phyloP scores from a whole-genome alignment of 306 rosid species.

The Lablab purpureus region DNA sequence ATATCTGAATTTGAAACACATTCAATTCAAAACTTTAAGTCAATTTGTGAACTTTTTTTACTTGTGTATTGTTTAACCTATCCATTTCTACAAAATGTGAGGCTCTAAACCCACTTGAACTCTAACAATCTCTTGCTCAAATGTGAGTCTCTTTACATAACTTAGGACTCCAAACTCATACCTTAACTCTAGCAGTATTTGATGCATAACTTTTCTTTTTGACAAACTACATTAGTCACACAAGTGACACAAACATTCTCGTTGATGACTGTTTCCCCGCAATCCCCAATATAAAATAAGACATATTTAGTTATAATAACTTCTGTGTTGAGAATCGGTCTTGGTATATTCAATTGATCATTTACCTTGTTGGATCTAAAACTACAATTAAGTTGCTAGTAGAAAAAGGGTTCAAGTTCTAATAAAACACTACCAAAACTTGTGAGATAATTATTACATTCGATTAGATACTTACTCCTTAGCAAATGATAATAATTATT shows the following conservation, averaged over 20 bases:
- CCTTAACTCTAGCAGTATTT: not conserved
- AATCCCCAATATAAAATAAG: not conserved
- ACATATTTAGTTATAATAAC: not conserved
- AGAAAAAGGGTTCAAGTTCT: not conserved
- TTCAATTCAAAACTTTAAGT: too few species aligned
- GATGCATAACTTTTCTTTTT: not conserved
- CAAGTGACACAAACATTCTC: conserved; percentile 21
- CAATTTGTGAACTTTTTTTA: too few species aligned
- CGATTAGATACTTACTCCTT: not conserved
- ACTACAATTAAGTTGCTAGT: not conserved
- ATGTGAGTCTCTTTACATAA: too few species aligned
- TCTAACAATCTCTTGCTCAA: too few species aligned
- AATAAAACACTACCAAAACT: conserved; percentile 5
- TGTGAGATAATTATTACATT: not conserved
- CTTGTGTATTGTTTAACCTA: too few species aligned
- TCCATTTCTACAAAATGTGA: too few species aligned
- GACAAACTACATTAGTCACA: not conserved
- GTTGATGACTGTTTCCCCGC: not conserved
- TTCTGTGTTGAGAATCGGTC: conserved; percentile 20
- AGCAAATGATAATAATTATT: not conserved
- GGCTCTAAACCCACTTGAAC: too few species aligned
- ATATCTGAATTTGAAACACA: too few species aligned
- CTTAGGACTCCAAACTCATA: too few species aligned
- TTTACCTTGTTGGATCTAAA: conserved; percentile 10
- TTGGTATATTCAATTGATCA: conserved; percentile 1